Evolutionary conservation across 768 basidiomycete genomes (phyloP), one percentile per base, ranked within the genome.

Genomic region (Pulveroboletus sp.): DNA sequence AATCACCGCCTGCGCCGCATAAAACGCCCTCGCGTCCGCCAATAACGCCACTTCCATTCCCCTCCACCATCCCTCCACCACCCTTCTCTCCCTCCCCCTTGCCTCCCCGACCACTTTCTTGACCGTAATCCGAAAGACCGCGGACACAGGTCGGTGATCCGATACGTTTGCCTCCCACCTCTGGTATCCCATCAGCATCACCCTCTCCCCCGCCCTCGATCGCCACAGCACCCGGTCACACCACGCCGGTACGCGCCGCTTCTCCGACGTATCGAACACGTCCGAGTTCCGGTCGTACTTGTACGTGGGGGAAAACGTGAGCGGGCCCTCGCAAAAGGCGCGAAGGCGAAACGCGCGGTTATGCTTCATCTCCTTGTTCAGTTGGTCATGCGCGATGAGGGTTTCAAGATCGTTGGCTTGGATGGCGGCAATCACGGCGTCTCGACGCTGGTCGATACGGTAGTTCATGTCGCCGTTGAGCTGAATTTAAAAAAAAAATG

Each of bases 401-500:
- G 70, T 71, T 3, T 76, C 69, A 17, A 83, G 69, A 42, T 95
- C 86, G 31, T 80, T 79, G 0, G 81, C 71, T n/a, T 81, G 73
- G 45, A 94, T 75, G 28, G 83, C 79, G 0, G 83, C 71, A 41
- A 92, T 70, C 57, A 94, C 89, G 31, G 80, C 76, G 21, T 97
- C 94, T 24, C 95, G 79, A 2, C 93, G 83, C 60, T 89, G 84
- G 68, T 98, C 94, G 57, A 98, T 94, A 39, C 95, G 92, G 64
- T 97, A 99, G 70, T 99, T 99, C 71, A 99, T 78, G 68, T 98
- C 95, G 0, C 95, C 95, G 53, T 86, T 91, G 42, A 94, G 68
- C 89, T 92, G 57, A 41, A 43, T 30, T 21, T 21, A 21, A 21
- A 39, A 15, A 26, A 17, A 33, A 15, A 21, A 15, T 7, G 17